Conservation (phyloP, 306 rosid species). For the Fragaria iinumae region DNA sequence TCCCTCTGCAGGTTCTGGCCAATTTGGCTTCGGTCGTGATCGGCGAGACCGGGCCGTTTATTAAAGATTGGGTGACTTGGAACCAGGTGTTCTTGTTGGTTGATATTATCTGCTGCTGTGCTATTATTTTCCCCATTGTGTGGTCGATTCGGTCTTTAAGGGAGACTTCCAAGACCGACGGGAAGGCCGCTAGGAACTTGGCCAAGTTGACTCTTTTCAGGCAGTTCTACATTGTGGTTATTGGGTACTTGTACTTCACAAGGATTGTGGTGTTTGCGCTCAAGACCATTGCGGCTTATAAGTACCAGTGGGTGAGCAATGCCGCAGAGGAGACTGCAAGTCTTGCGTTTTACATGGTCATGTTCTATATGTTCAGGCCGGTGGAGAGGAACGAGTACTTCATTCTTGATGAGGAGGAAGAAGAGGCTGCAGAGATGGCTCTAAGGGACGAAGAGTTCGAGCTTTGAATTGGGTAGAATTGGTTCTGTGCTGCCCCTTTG, state of each 20-base stretch:
- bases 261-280: constrained; percentile 84
- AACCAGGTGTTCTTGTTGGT: constrained; percentile 87
- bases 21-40: constrained; percentile 83
- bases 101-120: constrained; percentile 88
- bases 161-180: constrained; percentile 88
- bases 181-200: constrained; percentile 80
- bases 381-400: constrained; percentile 85
- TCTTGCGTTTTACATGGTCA: constrained; percentile 63
- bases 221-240: constrained; percentile 86
- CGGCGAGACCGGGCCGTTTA: constrained; percentile 89
- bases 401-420: constrained; percentile 88
- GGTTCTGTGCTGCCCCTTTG: constrained; percentile 11
- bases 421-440: constrained; percentile 86
- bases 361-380: constrained; percentile 96
- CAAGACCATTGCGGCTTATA: constrained; percentile 82
- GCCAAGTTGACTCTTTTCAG: constrained; percentile 84
- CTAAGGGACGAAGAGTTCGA: constrained; percentile 82
- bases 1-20: constrained; percentile 89
- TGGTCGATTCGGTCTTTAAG: constrained; percentile 87
- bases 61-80: constrained; percentile 95
- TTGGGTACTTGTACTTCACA: constrained; percentile 82
- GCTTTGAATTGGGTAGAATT: constrained; percentile 46
- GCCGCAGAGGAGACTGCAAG: constrained; percentile 89
- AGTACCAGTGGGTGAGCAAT: constrained; percentile 91
- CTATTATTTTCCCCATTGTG: constrained; percentile 86